phyloP scores from a whole-genome alignment of 2,329 filamentous ascomycete species.

The Aspergillus thermomutatus region DNA sequence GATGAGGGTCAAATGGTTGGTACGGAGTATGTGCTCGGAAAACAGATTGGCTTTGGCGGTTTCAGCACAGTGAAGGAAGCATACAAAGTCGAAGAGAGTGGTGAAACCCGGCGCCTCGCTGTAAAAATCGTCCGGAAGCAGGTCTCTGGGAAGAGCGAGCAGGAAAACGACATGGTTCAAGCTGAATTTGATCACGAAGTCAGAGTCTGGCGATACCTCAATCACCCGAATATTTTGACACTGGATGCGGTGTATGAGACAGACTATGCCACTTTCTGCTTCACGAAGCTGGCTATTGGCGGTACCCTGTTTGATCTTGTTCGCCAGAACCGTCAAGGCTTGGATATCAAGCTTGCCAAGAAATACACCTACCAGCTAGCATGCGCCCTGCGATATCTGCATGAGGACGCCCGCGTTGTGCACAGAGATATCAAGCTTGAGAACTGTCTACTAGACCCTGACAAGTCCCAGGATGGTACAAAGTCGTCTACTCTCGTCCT shows the following conservation, averaged over 20 bases:
- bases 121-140: slow-evolving; percentile 67
- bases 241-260: slow-evolving; percentile 64
- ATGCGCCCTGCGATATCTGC: slow-evolving; percentile 62
- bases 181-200: slow-evolving; percentile 68
- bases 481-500: slow-evolving; percentile 58
- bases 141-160: slow-evolving; percentile 52
- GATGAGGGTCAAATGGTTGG: slow-evolving; percentile 67
- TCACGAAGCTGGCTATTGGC: slow-evolving; percentile 61
- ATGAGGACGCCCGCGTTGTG: slow-evolving; percentile 64
- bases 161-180: slow-evolving; percentile 63
- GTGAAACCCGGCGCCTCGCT: slow-evolving; percentile 52
- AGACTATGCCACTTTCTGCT: slow-evolving; percentile 66
- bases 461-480: slow-evolving; percentile 44
- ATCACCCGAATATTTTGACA: slow-evolving; percentile 60
- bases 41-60: slow-evolving; percentile 62
- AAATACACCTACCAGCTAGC: slow-evolving; percentile 63
- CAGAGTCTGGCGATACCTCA: slow-evolving; percentile 63
- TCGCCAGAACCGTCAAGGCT: slow-evolving; percentile 52
- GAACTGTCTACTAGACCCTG: slow-evolving; percentile 62
- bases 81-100: slow-evolving; percentile 57
- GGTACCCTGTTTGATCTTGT: slow-evolving; percentile 64
- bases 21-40: slow-evolving; percentile 64
- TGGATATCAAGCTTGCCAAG: slow-evolving; percentile 52
- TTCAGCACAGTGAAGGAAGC: slow-evolving; percentile 67
- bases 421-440: slow-evolving; percentile 68